Base-by-base conservation (phyloP, 106 monocot species). In the Alisma plantagoaquatica region DNA sequence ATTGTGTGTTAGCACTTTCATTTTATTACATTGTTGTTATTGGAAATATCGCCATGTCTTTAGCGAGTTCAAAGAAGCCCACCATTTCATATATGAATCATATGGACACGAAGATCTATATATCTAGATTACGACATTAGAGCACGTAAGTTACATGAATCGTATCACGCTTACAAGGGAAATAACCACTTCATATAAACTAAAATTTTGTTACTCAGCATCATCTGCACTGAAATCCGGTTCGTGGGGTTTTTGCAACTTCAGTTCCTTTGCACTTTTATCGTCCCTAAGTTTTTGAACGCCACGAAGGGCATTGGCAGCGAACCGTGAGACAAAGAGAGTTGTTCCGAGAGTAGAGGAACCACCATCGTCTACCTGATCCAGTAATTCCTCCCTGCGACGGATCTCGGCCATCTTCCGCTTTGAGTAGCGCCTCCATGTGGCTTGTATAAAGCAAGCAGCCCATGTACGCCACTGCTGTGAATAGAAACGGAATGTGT, bases 401-500 rank as follows among this genome's bases (percentile, higher is more conserved):
- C 74, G 73, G 10, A 74, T 35, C 31, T 74, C 67, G 3, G 74
- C 86, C n/a, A 69, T 27, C 49, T 81, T 87, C 51, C 87, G 64
- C 72, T 78, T 77, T 29, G 51, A 38, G 43, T 81, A 78, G 9
- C 87, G 81, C 14, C 78, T 44, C 87, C 87, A 87, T 33, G 87
- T 75, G 3, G 77, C 81, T 60, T 87, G 87, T n/a, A 87, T 78
- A 53, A 87, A 87, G 57, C 68, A 69, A 1, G 81, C 68, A 3
- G 87, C 77, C 87, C 87, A 87, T 0, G 87, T 87, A 46, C 86
- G 69, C 86, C 86, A 87, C n/a, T 87, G 86, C 47, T 81, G 86
- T 1, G 86, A 87, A 21, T 87, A 81, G 45, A 68, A 81, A 10
- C 80, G 72, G 73, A 87, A 87, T 0, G 86, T 86, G 43, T 87